Evolutionary conservation across 2,329 filamentous ascomycete genomes (phyloP).

Genomic region (Ambrosiella cleistominuta): DNA sequence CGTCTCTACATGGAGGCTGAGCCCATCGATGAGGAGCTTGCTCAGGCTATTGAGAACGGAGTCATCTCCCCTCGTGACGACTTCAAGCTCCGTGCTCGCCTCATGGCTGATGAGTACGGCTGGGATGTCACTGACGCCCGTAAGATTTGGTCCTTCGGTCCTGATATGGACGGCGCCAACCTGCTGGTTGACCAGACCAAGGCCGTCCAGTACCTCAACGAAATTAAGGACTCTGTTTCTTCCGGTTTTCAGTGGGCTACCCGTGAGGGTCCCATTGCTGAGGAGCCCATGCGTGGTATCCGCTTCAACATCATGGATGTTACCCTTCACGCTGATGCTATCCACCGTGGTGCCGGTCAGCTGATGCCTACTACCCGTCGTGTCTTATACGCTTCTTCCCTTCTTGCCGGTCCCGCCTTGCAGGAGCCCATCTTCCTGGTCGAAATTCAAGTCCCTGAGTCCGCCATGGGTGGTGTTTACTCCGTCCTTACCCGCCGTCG

Average conservation of each 20-base stretch:
- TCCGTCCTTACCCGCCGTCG: constrained; percentile 92
- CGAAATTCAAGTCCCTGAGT: constrained; percentile 97
- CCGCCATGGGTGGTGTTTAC: constrained; percentile 99
- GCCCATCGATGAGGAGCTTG: constrained; percentile 82
- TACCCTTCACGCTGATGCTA: constrained; percentile 97
- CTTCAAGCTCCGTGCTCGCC: constrained; percentile 94
- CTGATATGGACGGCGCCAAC: constrained; percentile 95
- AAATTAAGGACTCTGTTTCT: constrained; percentile 99
- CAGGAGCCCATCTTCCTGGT: constrained; percentile 97
- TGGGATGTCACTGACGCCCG: constrained; percentile 99
- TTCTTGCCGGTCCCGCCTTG: constrained; percentile 80
- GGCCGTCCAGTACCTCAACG: constrained; percentile 98
- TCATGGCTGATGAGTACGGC: constrained; percentile 89
- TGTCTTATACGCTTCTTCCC: constrained; percentile 84
- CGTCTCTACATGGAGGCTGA: constrained; percentile 92
- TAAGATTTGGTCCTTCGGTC: constrained; percentile 99
- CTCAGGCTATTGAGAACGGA: constrained; percentile 75
- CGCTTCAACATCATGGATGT: constrained; percentile 99
- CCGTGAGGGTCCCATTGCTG: constrained; percentile 89
- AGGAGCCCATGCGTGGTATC: constrained; percentile 93
- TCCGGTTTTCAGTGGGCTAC: constrained; percentile 99
- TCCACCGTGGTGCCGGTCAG: constrained; percentile 98
- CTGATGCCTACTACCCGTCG: constrained; percentile 95
- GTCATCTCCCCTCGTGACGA: constrained; percentile 92
- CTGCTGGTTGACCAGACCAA: constrained; percentile 99